Percentiles rank a stretch among this genome's conserved stretches.
phyloP scores from a whole-genome alignment of 2,329 filamentous ascomycete species.

The Aspergillus melleus region DNA sequence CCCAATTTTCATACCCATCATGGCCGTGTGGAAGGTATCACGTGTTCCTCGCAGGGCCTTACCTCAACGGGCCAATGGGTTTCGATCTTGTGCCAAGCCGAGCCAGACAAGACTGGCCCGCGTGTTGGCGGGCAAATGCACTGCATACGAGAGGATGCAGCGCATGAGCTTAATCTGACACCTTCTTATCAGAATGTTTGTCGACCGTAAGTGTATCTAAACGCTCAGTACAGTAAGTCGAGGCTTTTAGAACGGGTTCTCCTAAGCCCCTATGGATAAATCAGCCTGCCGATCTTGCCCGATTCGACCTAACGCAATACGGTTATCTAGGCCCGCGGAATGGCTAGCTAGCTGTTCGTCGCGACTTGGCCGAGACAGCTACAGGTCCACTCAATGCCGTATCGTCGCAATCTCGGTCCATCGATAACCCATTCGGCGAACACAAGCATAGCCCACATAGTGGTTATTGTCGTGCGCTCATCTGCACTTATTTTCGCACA shows the following conservation, averaged over 20 bases:
- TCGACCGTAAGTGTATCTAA: not conserved
- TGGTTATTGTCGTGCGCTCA: too few species aligned
- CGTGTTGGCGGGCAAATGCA: not conserved
- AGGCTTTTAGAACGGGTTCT: not conserved
- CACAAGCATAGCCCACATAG: not conserved
- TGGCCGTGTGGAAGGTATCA: too few species aligned
- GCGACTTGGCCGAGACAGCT: not conserved
- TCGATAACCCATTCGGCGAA: not conserved
- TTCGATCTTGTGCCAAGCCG: not conserved
- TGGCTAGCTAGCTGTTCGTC: not conserved
- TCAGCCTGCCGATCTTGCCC: not conserved
- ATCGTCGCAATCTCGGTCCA: not conserved
- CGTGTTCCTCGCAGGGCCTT: too few species aligned
- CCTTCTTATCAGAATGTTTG: not conserved
- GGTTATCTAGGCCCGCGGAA: not conserved
- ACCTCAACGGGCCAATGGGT: not conserved
- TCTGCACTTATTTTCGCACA: too few species aligned
- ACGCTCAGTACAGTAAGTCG: not conserved
- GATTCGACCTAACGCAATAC: not conserved
- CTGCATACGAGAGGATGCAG: not conserved
- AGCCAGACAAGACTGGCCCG: not conserved
- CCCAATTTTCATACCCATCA: too few species aligned
- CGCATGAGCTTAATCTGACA: not conserved
- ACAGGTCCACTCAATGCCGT: not conserved
- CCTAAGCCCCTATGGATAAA: not conserved